Percentiles rank a stretch among this genome's conserved stretches.
Conservation (phyloP, 2,329 filamentous ascomycete species). For the Alternaria sp. region DNA sequence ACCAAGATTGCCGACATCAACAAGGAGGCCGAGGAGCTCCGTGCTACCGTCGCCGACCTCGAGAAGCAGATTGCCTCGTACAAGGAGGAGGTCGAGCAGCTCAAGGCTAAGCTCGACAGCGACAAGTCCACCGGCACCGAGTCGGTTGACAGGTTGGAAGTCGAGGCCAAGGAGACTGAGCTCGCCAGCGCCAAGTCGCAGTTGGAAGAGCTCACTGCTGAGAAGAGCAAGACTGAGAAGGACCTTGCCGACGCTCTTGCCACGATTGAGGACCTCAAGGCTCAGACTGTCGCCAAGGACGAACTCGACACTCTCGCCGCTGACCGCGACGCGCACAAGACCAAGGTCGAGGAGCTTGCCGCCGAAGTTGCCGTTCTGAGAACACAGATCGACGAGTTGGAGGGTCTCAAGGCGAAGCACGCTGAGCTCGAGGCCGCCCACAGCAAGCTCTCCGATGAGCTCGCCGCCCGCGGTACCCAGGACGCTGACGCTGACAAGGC, state of each 20-base stretch:
- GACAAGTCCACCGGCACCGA: slow-evolving; percentile 26
- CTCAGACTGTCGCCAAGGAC: slow-evolving; percentile 28
- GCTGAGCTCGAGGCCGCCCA: slow-evolving; percentile 26
- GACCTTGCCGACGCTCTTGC: slow-evolving; percentile 28
- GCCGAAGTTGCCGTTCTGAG: slow-evolving; percentile 29
- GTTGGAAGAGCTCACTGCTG: slow-evolving; percentile 21
- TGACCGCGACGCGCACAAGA: slow-evolving; percentile 30
- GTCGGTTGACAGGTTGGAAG: slow-evolving; percentile 27
- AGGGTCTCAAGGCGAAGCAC: slow-evolving; percentile 26
- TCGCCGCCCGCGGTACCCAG: slow-evolving; percentile 24
- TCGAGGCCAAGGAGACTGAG: slow-evolving; percentile 40
- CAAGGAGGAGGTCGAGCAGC: slow-evolving; percentile 37
- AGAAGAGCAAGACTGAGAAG: slow-evolving; percentile 22
- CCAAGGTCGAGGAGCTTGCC: slow-evolving; percentile 31
- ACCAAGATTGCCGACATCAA: slow-evolving; percentile 31
- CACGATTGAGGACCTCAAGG: slow-evolving; percentile 28
- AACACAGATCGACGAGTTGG: slow-evolving; percentile 27
- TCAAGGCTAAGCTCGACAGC: slow-evolving; percentile 33
- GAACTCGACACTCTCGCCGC: slow-evolving; percentile 35
- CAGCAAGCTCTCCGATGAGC: slow-evolving; percentile 18
- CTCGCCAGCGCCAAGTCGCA: slow-evolving; percentile 27
- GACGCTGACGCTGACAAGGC: slow-evolving; percentile 27
- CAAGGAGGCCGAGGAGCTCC: slow-evolving; percentile 25
- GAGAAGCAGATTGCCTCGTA: slow-evolving; percentile 36
- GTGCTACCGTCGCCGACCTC: slow-evolving; percentile 28